Conservation (phyloP, 1,284 basidiomycete genomes). For the Puccinia hordei region DNA sequence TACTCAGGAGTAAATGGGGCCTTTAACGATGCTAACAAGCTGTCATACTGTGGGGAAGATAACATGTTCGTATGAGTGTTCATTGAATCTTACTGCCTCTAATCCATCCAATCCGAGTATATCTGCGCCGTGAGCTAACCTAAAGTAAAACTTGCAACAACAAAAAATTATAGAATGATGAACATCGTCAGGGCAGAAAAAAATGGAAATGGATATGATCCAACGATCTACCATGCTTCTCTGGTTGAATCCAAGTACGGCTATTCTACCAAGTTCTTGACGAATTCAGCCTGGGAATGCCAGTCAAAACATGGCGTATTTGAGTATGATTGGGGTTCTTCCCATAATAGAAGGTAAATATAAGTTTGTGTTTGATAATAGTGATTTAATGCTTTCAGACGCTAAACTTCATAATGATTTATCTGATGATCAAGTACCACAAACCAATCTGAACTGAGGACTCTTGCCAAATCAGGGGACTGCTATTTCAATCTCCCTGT, state of each 20-base stretch:
- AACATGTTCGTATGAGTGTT: too few relatives aligned
- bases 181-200: too few relatives aligned
- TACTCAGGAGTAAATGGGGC: conserved; percentile 43
- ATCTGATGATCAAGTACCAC: background rate
- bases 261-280: conserved; percentile 42
- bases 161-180: conserved; percentile 50
- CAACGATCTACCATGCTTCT: conserved; percentile 45
- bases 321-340: conserved; percentile 43
- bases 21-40: conserved; percentile 20
- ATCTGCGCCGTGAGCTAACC: too few relatives aligned
- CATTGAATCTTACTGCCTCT: too few relatives aligned
- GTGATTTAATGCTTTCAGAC: background rate
- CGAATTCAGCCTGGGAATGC: conserved; percentile 48
- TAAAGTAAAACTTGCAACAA: too few relatives aligned
- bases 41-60: conserved; percentile 50
- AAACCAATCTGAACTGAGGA: conserved; percentile 7
- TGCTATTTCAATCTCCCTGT: conserved; percentile 50
- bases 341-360: conserved; percentile 31
- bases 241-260: conserved; percentile 40
- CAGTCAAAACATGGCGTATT: conserved; percentile 48
- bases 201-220: conserved; percentile 40
- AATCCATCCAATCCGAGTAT: too few relatives aligned
- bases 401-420: background rate
- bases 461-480: conserved; percentile 32
- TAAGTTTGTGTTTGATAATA: too few relatives aligned